Percentiles rank a stretch among this genome's conserved stretches.
Evolutionary conservation across 2,329 filamentous ascomycete species (phyloP).

Genomic region (Fusarium siculi): DNA sequence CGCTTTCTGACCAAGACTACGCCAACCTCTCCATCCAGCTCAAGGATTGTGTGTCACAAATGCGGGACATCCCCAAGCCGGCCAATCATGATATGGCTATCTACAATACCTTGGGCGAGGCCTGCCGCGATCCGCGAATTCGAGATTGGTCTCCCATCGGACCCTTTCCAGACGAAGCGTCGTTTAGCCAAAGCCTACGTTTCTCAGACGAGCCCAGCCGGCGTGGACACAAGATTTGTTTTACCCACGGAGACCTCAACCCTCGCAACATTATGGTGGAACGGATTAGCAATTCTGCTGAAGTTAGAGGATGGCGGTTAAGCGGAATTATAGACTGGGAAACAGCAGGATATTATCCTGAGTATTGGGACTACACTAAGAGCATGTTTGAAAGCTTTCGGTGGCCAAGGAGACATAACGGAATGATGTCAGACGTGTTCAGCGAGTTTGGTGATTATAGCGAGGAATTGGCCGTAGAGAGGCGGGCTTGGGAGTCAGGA

Average conservation of each 20-base stretch:
- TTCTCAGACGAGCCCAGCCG: neutral
- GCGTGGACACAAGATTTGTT: neutral
- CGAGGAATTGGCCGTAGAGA: neutral
- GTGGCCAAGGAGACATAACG: neutral
- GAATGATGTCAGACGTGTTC: neutral
- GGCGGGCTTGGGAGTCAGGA: neutral
- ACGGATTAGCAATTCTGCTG: neutral
- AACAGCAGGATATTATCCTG: neutral
- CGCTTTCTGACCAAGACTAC: neutral
- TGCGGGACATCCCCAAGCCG: neutral
- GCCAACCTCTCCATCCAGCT: neutral
- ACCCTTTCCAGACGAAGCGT: neutral
- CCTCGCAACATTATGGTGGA: neutral
- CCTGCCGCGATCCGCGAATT: neutral
- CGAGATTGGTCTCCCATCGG: neutral
- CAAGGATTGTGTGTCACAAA: neutral
- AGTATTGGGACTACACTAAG: neutral
- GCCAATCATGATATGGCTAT: neutral
- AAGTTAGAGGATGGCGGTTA: neutral
- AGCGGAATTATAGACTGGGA: neutral
- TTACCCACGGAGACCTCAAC: neutral
- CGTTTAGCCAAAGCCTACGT: neutral
- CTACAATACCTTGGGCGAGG: neutral
- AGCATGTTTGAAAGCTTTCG: neutral
- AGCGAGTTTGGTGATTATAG: neutral